phyloP scores from a whole-genome alignment of 2,329 filamentous ascomycete species.

The Plenodomus biglobosus region DNA sequence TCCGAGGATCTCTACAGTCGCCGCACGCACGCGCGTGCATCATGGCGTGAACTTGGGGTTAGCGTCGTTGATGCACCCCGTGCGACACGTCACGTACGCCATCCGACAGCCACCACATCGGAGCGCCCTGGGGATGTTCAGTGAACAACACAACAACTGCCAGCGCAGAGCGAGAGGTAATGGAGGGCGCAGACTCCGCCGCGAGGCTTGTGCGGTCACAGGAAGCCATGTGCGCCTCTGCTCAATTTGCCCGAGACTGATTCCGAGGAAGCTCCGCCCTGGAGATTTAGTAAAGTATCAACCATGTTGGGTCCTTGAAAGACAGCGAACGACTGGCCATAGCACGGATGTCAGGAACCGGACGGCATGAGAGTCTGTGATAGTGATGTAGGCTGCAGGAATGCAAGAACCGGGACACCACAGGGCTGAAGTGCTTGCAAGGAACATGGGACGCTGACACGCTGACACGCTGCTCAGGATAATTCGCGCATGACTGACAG shows the following conservation, averaged over 20 bases:
- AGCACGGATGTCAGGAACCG: slow-evolving; percentile 29
- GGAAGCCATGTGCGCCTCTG: slow-evolving; percentile 8
- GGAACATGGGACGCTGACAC: slow-evolving; percentile 26
- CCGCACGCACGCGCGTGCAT: neutral
- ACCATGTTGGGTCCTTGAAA: slow-evolving; percentile 9
- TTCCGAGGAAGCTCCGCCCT: slow-evolving; percentile 15
- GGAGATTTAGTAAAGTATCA: slow-evolving; percentile 11
- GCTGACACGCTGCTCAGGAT: slow-evolving; percentile 15
- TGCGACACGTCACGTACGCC: slow-evolving; percentile 22
- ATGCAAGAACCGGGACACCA: slow-evolving; percentile 26
- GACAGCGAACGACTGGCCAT: slow-evolving; percentile 30
- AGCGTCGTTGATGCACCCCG: neutral
- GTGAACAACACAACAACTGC: slow-evolving; percentile 34
- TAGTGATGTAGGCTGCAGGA: slow-evolving; percentile 31
- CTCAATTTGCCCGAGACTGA: slow-evolving; percentile 14
- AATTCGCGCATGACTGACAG: slow-evolving; percentile 10
- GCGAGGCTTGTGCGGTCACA: slow-evolving; percentile 14
- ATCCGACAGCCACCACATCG: slow-evolving; percentile 21
- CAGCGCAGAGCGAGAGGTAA: slow-evolving; percentile 26
- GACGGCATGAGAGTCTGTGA: slow-evolving; percentile 23
- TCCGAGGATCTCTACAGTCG: neutral
- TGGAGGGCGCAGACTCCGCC: slow-evolving; percentile 25
- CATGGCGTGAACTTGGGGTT: neutral
- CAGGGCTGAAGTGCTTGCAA: slow-evolving; percentile 34
- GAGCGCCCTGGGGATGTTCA: slow-evolving; percentile 15